Evolutionary conservation across 1,139 yeast genomes (phyloP), one percentile per base, ranked within the genome.

Genomic region (Kurtzmaniella quercitrusa): DNA sequence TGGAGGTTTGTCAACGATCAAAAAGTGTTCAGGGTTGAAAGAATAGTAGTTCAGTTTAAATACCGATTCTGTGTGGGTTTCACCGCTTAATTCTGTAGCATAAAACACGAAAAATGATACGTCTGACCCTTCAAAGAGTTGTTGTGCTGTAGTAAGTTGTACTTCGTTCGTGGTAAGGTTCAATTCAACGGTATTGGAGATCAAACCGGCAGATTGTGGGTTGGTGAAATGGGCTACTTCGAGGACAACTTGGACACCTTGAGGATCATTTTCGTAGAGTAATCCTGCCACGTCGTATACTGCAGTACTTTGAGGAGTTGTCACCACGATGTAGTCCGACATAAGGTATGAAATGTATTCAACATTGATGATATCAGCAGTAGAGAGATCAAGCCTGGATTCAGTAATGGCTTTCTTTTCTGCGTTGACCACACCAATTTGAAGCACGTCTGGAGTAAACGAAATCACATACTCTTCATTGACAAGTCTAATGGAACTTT

Each of bases 1-100:
- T 29, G 60, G 59, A 8, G 75, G 73, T 39, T 58, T 64, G 51
- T 67, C 63, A 29, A 64, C 52, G 41, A 64, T 51, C 18, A 56
- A 43, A 38, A 48, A 52, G 34, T 46, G 43, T 31, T 41, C 44
- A n/a, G 40, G 17, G 10, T 18, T 27, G 38, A 27, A 39, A 39
- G 25, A 39, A 25, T 15, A 21, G 34, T 33, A 47, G 3, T 54
- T 40, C 15, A 49, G 6, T 40, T 33, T 34, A 43, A 37, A 10
- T 42, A 38, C 12, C 8, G 25, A 36, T 19, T n/a, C 7, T 4
- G 15, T 36, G 36, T 31, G 36, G 12, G 31, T 27, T 14, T 3
- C 6, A 3, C 11, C 18, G 3, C 4, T n/a, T 16, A 19, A 12
- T n/a, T 19, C 15, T 3, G 37, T 16, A 10, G 37, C 23, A 5